Percentiles rank a stretch among this genome's conserved stretches.
These are phyloP conservation scores for Geranomyces variabilis DNA, from an alignment of 192 early-diverging fungal genomes.

Conservation along the genomic window DNA sequence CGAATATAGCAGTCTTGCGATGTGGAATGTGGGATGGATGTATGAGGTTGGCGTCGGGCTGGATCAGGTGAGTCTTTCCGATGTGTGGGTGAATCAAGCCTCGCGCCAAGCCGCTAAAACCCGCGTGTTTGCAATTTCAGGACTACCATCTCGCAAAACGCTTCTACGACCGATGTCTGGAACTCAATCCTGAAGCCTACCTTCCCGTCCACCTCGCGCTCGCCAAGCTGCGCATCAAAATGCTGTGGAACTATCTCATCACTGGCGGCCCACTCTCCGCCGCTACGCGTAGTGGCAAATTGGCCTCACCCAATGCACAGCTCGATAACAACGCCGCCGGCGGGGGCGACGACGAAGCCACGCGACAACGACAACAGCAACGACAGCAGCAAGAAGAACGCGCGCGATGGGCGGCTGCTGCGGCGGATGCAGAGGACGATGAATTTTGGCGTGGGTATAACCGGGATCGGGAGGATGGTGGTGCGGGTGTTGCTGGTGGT, in stretches of 20 bases:
- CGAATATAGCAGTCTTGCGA: conserved; percentile 77
- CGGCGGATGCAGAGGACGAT: neutral
- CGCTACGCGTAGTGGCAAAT: neutral
- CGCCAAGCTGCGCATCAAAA: conserved; percentile 64
- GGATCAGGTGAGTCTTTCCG: conserved; percentile 51
- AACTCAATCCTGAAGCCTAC: conserved; percentile 77
- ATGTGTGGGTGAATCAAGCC: neutral
- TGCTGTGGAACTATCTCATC: conserved; percentile 5
- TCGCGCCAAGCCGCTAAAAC: neutral
- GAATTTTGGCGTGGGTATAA: neutral
- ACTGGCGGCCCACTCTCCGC: neutral
- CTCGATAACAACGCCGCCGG: neutral
- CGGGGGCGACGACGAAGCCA: neutral
- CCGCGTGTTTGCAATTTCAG: conserved; percentile 36
- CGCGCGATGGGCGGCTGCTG: too few species aligned
- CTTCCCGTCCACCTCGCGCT: conserved; percentile 79
- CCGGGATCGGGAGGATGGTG: neutral
- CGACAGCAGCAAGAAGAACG: too few species aligned
- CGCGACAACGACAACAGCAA: too few species aligned
- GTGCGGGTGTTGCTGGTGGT: neutral
- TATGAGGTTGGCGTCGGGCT: conserved; percentile 92
- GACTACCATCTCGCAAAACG: conserved; percentile 94
- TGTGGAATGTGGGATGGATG: conserved; percentile 98
- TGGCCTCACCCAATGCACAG: neutral
- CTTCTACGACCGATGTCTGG: conserved; percentile 83